Conservation (phyloP, 1,284 basidiomycete genomes). For the Phenoliferia sp. region DNA sequence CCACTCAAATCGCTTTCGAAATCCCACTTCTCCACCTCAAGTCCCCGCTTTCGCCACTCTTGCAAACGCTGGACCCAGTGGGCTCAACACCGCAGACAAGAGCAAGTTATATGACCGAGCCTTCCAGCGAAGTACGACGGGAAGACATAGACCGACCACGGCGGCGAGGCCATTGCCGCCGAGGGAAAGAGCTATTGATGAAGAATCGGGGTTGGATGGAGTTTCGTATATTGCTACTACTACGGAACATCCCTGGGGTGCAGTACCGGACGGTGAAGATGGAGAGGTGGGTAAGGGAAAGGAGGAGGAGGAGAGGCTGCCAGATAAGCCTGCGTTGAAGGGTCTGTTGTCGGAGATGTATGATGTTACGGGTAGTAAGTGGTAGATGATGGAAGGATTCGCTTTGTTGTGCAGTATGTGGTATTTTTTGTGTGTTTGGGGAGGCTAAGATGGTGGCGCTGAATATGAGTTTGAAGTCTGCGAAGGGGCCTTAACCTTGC, state of each 20-base stretch:
- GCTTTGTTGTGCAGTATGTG: too few species aligned
- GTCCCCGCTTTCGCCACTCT: not conserved
- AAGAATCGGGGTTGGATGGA: slow-evolving; percentile 60
- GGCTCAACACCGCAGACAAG: slow-evolving; percentile 53
- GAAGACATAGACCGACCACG: too few species aligned
- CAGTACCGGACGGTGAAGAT: slow-evolving; percentile 46
- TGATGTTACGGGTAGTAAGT: not conserved
- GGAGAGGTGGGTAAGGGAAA: slow-evolving; percentile 52
- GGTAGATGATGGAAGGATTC: not conserved
- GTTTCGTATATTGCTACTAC: slow-evolving; percentile 67
- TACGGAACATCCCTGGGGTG: slow-evolving; percentile 36
- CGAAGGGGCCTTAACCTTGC: too few species aligned
- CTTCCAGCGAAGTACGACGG: slow-evolving; percentile 63
- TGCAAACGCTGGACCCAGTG: not conserved
- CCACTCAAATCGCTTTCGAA: not conserved
- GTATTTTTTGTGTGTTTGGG: too few species aligned
- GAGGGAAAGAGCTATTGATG: slow-evolving; percentile 50
- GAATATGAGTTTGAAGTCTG: too few species aligned
- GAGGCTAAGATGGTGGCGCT: too few species aligned
- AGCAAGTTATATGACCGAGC: slow-evolving; percentile 68
- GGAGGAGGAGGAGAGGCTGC: slow-evolving; percentile 46
- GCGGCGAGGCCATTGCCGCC: too few species aligned
- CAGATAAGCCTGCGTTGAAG: not conserved
- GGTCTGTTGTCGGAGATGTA: not conserved
- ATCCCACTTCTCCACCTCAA: not conserved